Percentiles rank a stretch among this genome's conserved stretches.
Evolutionary conservation across 495 filamentous ascomycete genomes (phyloP).

Genomic region (Xylaria curta): DNA sequence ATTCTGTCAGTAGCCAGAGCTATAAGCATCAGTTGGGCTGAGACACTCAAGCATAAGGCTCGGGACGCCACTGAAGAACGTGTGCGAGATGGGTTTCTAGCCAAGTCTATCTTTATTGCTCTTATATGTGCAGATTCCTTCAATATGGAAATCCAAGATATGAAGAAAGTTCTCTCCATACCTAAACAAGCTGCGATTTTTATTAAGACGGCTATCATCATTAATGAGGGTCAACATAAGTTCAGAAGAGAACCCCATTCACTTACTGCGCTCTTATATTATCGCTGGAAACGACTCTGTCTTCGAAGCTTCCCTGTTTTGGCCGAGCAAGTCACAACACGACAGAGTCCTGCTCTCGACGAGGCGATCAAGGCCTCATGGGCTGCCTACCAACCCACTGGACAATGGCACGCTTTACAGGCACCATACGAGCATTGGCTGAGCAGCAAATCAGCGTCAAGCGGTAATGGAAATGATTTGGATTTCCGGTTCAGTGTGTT

Average conservation of each 20-base stretch:
- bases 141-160: slow-evolving; percentile 33
- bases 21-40: slow-evolving; percentile 38
- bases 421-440: slow-evolving; percentile 21
- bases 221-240: too few relatives aligned
- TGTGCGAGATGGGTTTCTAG: slow-evolving; percentile 31
- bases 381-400: slow-evolving; percentile 39
- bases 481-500: slow-evolving; percentile 58
- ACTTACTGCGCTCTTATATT: not conserved
- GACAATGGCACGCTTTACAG: slow-evolving; percentile 31
- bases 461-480: not conserved
- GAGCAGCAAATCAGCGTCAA: not conserved
- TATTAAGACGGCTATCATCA: slow-evolving; percentile 30
- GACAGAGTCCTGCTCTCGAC: slow-evolving; percentile 37
- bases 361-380: slow-evolving; percentile 44
- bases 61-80: slow-evolving; percentile 8
- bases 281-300: slow-evolving; percentile 38
- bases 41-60: slow-evolving; percentile 31
- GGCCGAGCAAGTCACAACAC: slow-evolving; percentile 42
- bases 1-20: slow-evolving; percentile 32
- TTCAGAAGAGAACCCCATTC: too few relatives aligned
- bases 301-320: slow-evolving; percentile 30
- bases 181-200: not conserved
- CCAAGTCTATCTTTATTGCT: slow-evolving; percentile 38
- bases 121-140: slow-evolving; percentile 45
- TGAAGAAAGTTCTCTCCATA: slow-evolving; percentile 31